Conservation (phyloP, 1,284 basidiomycete species). For the Chalciporus sp. region DNA sequence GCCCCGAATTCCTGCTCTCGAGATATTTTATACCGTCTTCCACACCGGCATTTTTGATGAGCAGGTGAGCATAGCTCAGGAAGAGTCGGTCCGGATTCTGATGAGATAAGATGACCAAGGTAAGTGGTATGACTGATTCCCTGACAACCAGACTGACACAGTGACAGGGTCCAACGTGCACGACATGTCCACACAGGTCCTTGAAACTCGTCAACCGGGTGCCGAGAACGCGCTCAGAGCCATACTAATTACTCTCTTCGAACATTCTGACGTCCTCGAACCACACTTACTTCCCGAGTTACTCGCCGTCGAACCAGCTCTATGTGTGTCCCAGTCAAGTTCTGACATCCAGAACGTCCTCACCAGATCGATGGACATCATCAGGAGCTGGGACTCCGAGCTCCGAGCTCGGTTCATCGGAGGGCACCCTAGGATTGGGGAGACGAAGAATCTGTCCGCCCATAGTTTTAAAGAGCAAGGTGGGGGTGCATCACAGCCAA, state of each 20-base stretch:
- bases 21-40: constrained; percentile 10
- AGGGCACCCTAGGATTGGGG: constrained; percentile 89
- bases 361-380: constrained; percentile 54
- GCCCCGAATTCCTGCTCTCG: not conserved
- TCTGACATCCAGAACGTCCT: constrained; percentile 54
- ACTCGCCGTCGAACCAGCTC: constrained; percentile 17
- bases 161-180: not conserved
- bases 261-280: constrained; percentile 65
- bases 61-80: constrained; percentile 4
- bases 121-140: too few relatives aligned
- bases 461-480: constrained; percentile 79
- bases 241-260: constrained; percentile 62
- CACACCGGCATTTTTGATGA: constrained; percentile 9
- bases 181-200: constrained; percentile 22
- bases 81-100: constrained; percentile 9
- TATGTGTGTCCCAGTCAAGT: constrained; percentile 1
- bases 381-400: constrained; percentile 57
- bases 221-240: constrained; percentile 34
- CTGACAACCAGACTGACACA: too few relatives aligned
- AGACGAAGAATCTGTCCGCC: constrained; percentile 69
- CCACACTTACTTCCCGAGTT: constrained; percentile 61
- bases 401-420: constrained; percentile 72
- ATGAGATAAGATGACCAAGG: too few relatives aligned
- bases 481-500: constrained; percentile 46
- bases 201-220: constrained; percentile 35